Evolutionary conservation across 2,329 filamentous ascomycete species (phyloP), one percentile per base, ranked within the genome.

Genomic region (Sclerotiophoma versabilis): DNA sequence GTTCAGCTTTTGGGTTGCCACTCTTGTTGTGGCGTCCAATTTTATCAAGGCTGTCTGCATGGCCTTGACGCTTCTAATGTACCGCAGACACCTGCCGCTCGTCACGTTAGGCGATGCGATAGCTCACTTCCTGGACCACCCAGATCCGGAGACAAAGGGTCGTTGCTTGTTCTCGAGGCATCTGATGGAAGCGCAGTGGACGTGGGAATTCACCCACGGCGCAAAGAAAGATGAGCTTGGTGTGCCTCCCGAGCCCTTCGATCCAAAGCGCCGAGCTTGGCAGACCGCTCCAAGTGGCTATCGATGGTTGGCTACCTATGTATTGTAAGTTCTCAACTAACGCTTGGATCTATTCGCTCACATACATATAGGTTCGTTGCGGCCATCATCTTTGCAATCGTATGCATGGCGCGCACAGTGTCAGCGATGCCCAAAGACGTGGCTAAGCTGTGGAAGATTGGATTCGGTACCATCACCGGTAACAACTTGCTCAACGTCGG

Each of bases 391-490:
- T 20, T 57, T 11, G 41, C 43, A 19, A 58, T 57, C 12, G 22
- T 53, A 5, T 42, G 33, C 14, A 44, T 34, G 5, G 32, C 26
- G 5, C 32, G 12, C 6, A 42, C 59, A 2, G 19, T 60, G 6
- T 0, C 12, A 2, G 41, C 29, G 15, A 60, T 60, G 57, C 59
- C 57, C 2, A 49, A 19, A 2, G 44, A 55, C 14, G 12, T 20
- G 3, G 34, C 23, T 5, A 45, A 50, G 26, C 37, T 60, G 1
- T 62, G 55, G 57, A 38, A 47, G 15, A 49, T 50, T n/a, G 52
- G 57, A 1, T 62, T 64, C 5, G 57, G 57, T 20, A 45, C 38
- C 5, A 49, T 64, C 19, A 37, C 53, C 5, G 49, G 54, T 19
- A 57, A 58, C 10, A 64, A 62, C 14, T 41, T 63, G 3, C 27